phyloP scores from a whole-genome alignment of 495 filamentous ascomycete species.

The Penicillium angulare region DNA sequence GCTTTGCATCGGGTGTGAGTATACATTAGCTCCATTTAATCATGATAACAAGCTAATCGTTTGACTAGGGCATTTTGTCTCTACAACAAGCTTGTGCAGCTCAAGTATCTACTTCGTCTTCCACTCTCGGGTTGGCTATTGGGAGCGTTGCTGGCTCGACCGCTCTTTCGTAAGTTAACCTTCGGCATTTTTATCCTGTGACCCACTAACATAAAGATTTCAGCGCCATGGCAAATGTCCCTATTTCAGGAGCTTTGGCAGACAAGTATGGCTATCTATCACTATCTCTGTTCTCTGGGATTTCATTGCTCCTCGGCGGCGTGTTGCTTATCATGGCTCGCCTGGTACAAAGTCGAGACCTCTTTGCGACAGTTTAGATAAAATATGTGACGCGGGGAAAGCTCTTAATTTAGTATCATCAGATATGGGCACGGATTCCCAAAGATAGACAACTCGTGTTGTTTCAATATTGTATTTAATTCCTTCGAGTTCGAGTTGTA shows the following conservation, averaged over 20 bases:
- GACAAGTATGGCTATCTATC: constrained; percentile 36
- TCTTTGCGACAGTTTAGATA: constrained; percentile 23
- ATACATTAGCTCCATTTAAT: not conserved
- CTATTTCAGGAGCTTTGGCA: constrained; percentile 34
- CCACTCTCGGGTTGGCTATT: constrained; percentile 31
- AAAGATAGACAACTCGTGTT: too few species aligned
- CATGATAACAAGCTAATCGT: not conserved
- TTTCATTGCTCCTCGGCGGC: constrained; percentile 31
- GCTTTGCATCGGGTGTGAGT: constrained; percentile 41
- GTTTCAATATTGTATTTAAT: too few species aligned
- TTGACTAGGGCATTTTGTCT: constrained; percentile 36
- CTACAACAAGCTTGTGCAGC: constrained; percentile 43
- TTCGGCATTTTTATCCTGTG: not conserved
- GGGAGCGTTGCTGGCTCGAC: constrained; percentile 32
- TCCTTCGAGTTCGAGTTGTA: too few species aligned
- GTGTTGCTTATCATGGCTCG: constrained; percentile 25
- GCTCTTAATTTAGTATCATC: too few species aligned
- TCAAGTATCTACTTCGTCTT: constrained; percentile 31
- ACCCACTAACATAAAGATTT: not conserved
- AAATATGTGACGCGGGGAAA: too few species aligned
- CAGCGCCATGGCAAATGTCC: constrained; percentile 39
- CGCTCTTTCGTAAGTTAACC: constrained; percentile 33
- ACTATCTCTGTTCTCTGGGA: constrained; percentile 33
- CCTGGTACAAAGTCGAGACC: constrained; percentile 17
- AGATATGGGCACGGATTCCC: too few species aligned